Percentiles rank a stretch among this genome's conserved stretches.
These are phyloP conservation scores for Rhizopus arrhizus DNA, from an alignment of 371 early-diverging fungal genomes.

Conservation along the genomic window DNA sequence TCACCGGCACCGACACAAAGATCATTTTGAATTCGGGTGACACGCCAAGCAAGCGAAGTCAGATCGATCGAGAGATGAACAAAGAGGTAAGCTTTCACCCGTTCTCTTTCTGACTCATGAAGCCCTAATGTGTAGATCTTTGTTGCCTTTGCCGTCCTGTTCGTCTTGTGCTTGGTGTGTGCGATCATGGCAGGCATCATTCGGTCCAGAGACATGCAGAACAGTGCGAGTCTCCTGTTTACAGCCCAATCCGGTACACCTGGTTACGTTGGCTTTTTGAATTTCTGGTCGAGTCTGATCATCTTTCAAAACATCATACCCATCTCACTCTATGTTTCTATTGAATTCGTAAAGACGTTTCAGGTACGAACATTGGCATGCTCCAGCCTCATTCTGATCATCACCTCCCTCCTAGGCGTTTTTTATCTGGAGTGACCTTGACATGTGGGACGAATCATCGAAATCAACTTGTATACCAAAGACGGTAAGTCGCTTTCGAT, in stretches of 20 bases:
- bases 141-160: slow-evolving; percentile 78
- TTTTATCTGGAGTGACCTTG: slow-evolving; percentile 84
- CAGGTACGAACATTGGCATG: slow-evolving; percentile 58
- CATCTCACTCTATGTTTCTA: slow-evolving; percentile 93
- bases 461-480: slow-evolving; percentile 73
- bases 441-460: slow-evolving; percentile 80
- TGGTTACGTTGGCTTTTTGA: slow-evolving; percentile 55
- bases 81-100: slow-evolving; percentile 75
- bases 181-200: slow-evolving; percentile 67
- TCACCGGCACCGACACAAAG: slow-evolving; percentile 93
- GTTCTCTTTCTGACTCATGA: slow-evolving; percentile 1
- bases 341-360: slow-evolving; percentile 85
- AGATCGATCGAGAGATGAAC: slow-evolving; percentile 90
- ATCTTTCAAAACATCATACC: slow-evolving; percentile 96
- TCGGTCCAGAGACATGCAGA: slow-evolving; percentile 35
- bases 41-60: slow-evolving; percentile 86
- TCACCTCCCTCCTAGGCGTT: slow-evolving; percentile 74
- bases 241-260: slow-evolving; percentile 38
- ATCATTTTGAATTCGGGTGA: slow-evolving; percentile 85
- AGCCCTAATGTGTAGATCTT: slow-evolving; percentile 46
- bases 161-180: slow-evolving; percentile 73
- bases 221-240: slow-evolving; percentile 36
- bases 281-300: slow-evolving; percentile 78
- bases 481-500: slow-evolving; percentile 45
- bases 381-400: slow-evolving; percentile 18